Evolutionary conservation across 2,329 filamentous ascomycete species (phyloP), one percentile per base, ranked within the genome.

Genomic region (Fonsecaea monophora): DNA sequence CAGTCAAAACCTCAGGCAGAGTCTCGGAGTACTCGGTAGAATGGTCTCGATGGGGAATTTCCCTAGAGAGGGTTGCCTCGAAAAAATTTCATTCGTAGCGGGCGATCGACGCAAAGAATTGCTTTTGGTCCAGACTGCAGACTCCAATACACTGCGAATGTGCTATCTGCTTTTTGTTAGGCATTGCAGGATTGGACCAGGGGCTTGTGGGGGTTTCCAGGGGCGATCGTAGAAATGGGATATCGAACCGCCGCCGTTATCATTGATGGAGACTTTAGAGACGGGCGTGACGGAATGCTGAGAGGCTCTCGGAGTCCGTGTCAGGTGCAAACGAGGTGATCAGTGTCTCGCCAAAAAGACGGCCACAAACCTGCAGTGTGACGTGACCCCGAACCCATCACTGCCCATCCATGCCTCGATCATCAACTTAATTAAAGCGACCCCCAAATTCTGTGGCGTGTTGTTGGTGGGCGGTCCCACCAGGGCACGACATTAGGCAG

Each of bases 271-370:
- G 45, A 50, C 45, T 9, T 25, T 50, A 8, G 18, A 21, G 45
- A 25, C 45, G 45, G 45, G 12, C 7, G 21, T 4, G 18, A 25
- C 45, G 45, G 45, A 50, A 25, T 18, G 6, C 45, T 25, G 30
- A 13, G 45, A 12, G 45, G 7, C 45, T 10, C 45, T 60, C 57
- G 57, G 57, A 32, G 57, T 60, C 57, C 57, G 57, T 48, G 37
- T 15, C 25, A 48, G 42, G 40, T 25, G 25, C 25, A 25, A 18
- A 18, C 37, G 2, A 38, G 37, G 37, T 38, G 37, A 25, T 38
- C 35, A 38, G 13, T 48, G n/a, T 21, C n/a, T 48, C 6, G n/a
- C 37, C 21, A 21, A 21, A 40, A 48, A 10, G 1, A 18, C 21
- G 57, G 32, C 38, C n/a, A 37, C 30, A 55, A 9, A 60, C 38